Evolutionary conservation across 2,329 filamentous ascomycete genomes (phyloP).

Genomic region (Fusarium praegraminearum): DNA sequence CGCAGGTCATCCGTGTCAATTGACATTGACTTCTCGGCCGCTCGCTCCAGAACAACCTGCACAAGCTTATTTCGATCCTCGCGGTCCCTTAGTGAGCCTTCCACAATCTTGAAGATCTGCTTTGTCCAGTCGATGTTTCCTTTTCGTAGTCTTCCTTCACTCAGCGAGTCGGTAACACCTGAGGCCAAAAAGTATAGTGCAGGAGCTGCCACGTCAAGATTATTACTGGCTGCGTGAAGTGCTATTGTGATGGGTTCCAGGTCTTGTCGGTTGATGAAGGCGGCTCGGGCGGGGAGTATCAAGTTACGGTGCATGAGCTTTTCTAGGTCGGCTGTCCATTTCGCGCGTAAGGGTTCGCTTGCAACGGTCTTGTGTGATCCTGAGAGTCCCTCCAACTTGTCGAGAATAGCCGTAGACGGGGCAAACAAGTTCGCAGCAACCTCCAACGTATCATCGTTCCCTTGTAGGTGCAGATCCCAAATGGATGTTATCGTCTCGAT

Average conservation of each 20-base stretch:
- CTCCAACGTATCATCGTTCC: slow-evolving; percentile 59
- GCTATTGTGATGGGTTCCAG: slow-evolving; percentile 58
- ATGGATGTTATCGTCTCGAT: slow-evolving; percentile 59
- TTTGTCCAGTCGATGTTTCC: slow-evolving; percentile 56
- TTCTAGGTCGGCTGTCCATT: slow-evolving; percentile 62
- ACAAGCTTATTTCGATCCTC: slow-evolving; percentile 48
- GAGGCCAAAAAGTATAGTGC: slow-evolving; percentile 61
- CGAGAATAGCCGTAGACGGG: slow-evolving; percentile 54
- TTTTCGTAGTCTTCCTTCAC: slow-evolving; percentile 50
- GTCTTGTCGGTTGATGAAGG: slow-evolving; percentile 59
- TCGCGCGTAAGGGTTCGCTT: slow-evolving; percentile 36
- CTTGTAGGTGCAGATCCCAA: slow-evolving; percentile 68
- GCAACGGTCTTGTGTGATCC: slow-evolving; percentile 25
- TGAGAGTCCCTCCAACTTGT: slow-evolving; percentile 53
- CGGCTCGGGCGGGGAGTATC: slow-evolving; percentile 63
- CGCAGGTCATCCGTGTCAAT: slow-evolving; percentile 58
- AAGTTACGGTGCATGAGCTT: slow-evolving; percentile 64
- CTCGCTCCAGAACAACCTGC: slow-evolving; percentile 50
- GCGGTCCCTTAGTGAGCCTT: slow-evolving; percentile 43
- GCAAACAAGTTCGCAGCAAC: slow-evolving; percentile 62
- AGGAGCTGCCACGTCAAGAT: slow-evolving; percentile 55
- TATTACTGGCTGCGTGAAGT: slow-evolving; percentile 54
- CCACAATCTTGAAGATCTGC: slow-evolving; percentile 51
- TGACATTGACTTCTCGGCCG: slow-evolving; percentile 48
- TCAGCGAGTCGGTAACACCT: slow-evolving; percentile 40